A percentile compares a stretch with the other conserved stretches of the same genome.
Conservation (phyloP, 2,329 filamentous ascomycete species). For the Coniella lustricola region DNA sequence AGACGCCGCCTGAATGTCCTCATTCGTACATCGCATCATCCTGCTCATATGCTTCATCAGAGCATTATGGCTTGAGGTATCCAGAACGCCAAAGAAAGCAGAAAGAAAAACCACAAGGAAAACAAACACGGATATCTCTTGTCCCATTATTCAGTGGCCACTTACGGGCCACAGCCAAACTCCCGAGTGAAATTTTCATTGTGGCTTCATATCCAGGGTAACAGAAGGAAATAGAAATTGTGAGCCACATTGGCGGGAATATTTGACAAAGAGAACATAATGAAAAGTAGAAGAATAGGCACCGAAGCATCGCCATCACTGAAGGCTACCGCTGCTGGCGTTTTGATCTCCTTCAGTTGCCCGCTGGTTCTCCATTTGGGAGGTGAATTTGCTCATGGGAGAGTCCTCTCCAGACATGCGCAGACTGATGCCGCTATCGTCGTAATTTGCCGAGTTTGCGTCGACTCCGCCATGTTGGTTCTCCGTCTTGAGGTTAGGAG, state of each 20-base stretch:
- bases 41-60: slow-evolving; percentile 3
- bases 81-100: slow-evolving; percentile 1
- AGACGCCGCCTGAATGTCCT: neutral
- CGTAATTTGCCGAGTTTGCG: slow-evolving; percentile 43
- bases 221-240: no score
- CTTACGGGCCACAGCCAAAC: neutral
- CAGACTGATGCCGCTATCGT: slow-evolving; percentile 72
- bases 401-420: slow-evolving; percentile 60
- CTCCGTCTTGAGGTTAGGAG: slow-evolving; percentile 31
- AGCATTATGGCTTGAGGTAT: neutral
- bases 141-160: neutral
- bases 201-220: no score
- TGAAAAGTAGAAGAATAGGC: neutral
- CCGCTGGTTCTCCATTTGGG: slow-evolving; percentile 21
- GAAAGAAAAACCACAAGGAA: neutral
- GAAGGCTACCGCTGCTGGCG: slow-evolving; percentile 5
- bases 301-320: slow-evolving; percentile 1
- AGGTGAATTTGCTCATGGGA: slow-evolving; percentile 50
- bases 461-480: slow-evolving; percentile 39
- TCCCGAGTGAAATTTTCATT: neutral
- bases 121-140: neutral
- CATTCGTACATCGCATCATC: slow-evolving; percentile 2
- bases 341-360: slow-evolving; percentile 5
- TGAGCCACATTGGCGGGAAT: no score
- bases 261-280: no score